Base-by-base conservation (phyloP, 2,329 filamentous ascomycete species). In the Metarhizium brunneum region DNA sequence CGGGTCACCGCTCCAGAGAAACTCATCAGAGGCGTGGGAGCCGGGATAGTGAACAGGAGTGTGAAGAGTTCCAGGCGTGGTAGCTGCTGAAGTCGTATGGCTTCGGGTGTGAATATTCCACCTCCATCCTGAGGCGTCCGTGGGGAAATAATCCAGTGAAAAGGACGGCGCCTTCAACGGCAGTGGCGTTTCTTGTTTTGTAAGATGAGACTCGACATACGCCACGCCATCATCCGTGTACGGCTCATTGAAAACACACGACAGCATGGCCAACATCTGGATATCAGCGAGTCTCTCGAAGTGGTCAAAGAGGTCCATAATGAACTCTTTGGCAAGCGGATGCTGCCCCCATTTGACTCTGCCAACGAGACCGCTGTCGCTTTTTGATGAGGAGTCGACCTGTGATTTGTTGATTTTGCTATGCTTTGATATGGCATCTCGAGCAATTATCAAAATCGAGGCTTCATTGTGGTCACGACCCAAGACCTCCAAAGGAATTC, bases 251-350 rank as follows among this genome's bases (percentile, higher is more conserved):
- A 88, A 87, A 56, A 87, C 79, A 66, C 85, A 87, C 1, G 84
- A 85, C 32, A 88, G 74, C 83, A 87, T 87, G 8, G 84, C 85
- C 54, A 88, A 65, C 85, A 88, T 88, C 66, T 88, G 85, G 13
- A 86, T 71, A 58, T 88, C 84, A 6, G 79, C 82, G 35, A 78
- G 73, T 53, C 70, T 75, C 66, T 87, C 84, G 63, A 82, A 88
- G 64, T 87, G 76, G 30, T 76, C 71, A 60, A 87, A 85, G n/a
- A 87, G 69, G 56, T 85, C 78, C 58, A 73, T 68, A 54, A 87
- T 82, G 43, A 86, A 75, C n/a, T 76, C 74, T 57, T 75, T 78
- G 2, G 84, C 85, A 50, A 87, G 70, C 4, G 85, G 85, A 62
- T 86, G 84, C 51, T 76, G 71, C 11, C 85, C 85, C 85, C 85